phyloP scores from a whole-genome alignment of 768 basidiomycete genomes.

The Suillus decipiens region DNA sequence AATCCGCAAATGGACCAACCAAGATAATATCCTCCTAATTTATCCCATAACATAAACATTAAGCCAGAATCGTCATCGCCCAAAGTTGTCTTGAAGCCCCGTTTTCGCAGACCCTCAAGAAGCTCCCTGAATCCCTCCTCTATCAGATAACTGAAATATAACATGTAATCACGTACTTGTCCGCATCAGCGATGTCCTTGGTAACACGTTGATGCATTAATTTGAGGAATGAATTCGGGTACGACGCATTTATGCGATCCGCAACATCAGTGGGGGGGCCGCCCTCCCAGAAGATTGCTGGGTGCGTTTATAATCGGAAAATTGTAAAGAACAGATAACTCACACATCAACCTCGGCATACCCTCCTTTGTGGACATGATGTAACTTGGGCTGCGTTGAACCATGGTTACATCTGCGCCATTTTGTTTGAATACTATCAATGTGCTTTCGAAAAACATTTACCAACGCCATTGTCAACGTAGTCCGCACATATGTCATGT shows the following conservation, averaged over 20 bases:
- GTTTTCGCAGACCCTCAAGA: slow-evolving; percentile 55
- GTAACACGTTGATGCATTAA: slow-evolving; percentile 38
- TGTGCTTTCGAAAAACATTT: slow-evolving; percentile 13
- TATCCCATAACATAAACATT: slow-evolving; percentile 45
- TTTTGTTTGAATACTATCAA: not conserved
- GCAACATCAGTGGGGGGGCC: slow-evolving; percentile 51
- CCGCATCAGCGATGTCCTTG: slow-evolving; percentile 50
- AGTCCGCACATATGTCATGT: slow-evolving; percentile 54
- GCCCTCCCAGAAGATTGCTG: slow-evolving; percentile 42
- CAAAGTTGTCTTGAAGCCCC: slow-evolving; percentile 56
- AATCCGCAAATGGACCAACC: slow-evolving; percentile 36
- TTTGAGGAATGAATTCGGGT: slow-evolving; percentile 37
- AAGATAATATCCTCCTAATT: slow-evolving; percentile 68
- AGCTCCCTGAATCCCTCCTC: slow-evolving; percentile 37
- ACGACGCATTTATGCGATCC: slow-evolving; percentile 52
- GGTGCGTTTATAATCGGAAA: not conserved
- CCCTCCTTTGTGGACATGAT: slow-evolving; percentile 49
- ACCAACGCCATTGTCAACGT: slow-evolving; percentile 47
- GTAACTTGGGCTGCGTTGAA: slow-evolving; percentile 56
- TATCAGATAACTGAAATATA: not conserved
- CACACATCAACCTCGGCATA: slow-evolving; percentile 28
- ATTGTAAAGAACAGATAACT: slow-evolving; percentile 17
- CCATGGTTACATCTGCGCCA: slow-evolving; percentile 44
- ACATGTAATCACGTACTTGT: slow-evolving; percentile 43
- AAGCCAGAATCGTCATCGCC: slow-evolving; percentile 58